These are phyloP conservation scores for Heimioporus punctisporus DNA, from an alignment of 1,284 basidiomycete species.

Conservation along the genomic window DNA sequence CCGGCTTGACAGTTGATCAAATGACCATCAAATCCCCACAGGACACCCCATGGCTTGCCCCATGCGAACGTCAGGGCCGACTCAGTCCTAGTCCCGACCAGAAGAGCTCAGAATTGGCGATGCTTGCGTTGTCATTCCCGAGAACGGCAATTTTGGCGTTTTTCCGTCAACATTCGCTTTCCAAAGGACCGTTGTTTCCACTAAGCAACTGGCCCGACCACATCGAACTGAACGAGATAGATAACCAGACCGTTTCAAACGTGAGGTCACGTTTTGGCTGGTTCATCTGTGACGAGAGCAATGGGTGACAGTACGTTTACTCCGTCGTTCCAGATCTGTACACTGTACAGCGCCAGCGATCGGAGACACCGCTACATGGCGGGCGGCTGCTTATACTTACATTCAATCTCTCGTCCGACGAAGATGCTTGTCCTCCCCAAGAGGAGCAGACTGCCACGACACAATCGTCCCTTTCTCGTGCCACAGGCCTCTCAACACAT, in stretches of 20 bases:
- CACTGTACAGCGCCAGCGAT: no score
- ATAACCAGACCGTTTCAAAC: conserved; percentile 11
- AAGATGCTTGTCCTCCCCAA: conserved; percentile 27
- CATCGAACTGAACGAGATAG: conserved; percentile 13
- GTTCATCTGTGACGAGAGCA: conserved; percentile 14
- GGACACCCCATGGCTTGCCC: conserved; percentile 32
- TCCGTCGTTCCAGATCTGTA: no score
- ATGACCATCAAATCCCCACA: conserved; percentile 25
- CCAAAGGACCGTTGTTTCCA: conserved; percentile 18
- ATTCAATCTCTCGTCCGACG: conserved; percentile 21
- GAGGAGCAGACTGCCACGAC: conserved; percentile 25
- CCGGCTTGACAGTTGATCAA: no score
- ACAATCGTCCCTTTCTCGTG: conserved; percentile 11
- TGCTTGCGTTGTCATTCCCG: conserved; percentile 26
- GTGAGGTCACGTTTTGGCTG: conserved; percentile 15
- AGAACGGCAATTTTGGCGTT: conserved; percentile 31
- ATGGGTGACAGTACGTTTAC: conserved; percentile 7
- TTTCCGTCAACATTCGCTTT: conserved; percentile 36
- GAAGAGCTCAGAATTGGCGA: conserved; percentile 26
- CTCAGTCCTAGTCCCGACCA: conserved; percentile 19
- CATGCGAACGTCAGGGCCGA: conserved; percentile 33
- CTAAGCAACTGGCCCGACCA: conserved; percentile 12
- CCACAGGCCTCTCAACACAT: conserved; percentile 22
- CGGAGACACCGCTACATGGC: background rate
- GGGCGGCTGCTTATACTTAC: background rate